Evolutionary conservation across 208 protist species (phyloP), one percentile per base, ranked within the genome.

Genomic region (Leishmania gerbilli): DNA sequence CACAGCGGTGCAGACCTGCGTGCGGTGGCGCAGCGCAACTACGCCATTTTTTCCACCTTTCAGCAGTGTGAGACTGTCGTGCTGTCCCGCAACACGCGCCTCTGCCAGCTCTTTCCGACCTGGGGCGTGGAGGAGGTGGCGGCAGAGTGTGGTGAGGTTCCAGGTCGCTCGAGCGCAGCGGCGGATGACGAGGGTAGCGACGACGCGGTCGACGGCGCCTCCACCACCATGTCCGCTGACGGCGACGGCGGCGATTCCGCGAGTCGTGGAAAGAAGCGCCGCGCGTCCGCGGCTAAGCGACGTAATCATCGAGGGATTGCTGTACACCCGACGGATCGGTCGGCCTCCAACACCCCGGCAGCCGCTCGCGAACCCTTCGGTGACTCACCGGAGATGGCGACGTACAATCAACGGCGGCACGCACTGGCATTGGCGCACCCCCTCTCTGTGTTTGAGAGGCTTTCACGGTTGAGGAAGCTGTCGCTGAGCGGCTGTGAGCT

Each of bases 401-500:
- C 71, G 64, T 67, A 82, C 75, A 84, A 65, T 71, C 42, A 82
- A 53, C 53, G 68, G 77, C 76, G 74, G 34, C 65, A 45, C 72
- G 76, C 67, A 21, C 34, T 78, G 4, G 80, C 69, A 1, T 56
- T 83, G 8, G 76, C 80, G 15, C 95, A 97, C 80, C 95, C 95
- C 2, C 91, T 97, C 67, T 92, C 91, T 55, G 90, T 92, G 19
- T 89, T 97, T 56, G 92, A 88, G 77, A 84, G 84, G n/a, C 86
- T 97, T 53, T 49, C 85, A 24, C 80, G 77, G 3, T 84, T 97
- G 37, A 89, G 83, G 79, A 97, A 97, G 83, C 76, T 97, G 74
- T 97, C 95, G 13, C 81, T 97, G 27, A 96, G 91, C 71, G 90
- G 84, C 37, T 97, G 95, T 77, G 85, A 82, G 42, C 79, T 97